A percentile compares a stretch with the other conserved stretches of the same genome.
Evolutionary conservation across 2,329 filamentous ascomycete species (phyloP).

Genomic region (Westerdykella sp.): DNA sequence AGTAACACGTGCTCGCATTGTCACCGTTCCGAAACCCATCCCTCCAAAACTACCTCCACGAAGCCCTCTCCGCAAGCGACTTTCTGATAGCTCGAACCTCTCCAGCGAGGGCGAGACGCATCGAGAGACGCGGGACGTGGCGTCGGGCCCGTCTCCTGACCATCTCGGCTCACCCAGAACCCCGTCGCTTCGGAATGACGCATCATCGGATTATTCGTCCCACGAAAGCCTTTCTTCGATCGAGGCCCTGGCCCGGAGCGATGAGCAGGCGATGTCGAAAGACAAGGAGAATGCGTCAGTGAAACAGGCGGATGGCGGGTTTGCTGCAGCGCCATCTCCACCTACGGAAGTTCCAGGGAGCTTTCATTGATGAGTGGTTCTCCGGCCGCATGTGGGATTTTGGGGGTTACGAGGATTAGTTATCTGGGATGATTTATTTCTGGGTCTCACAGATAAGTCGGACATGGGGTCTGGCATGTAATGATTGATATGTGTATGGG

Average conservation of each 20-base stretch:
- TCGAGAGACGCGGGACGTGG: slow-evolving; percentile 9
- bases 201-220: slow-evolving; percentile 26
- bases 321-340: slow-evolving; percentile 38
- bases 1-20: slow-evolving; percentile 70
- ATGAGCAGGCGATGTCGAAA: slow-evolving; percentile 22
- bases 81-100: slow-evolving; percentile 30
- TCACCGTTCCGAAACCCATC: slow-evolving; percentile 75
- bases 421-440: too few relatives aligned
- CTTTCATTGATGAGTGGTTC: slow-evolving; percentile 12
- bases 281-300: slow-evolving; percentile 12
- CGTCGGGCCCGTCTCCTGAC: slow-evolving; percentile 15
- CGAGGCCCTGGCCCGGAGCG: slow-evolving; percentile 13
- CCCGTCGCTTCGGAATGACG: slow-evolving; percentile 29
- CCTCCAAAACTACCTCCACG: slow-evolving; percentile 72
- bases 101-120: slow-evolving; percentile 14
- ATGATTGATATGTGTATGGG: too few relatives aligned
- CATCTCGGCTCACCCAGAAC: slow-evolving; percentile 26
- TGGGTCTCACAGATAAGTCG: too few relatives aligned
- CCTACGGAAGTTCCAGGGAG: slow-evolving; percentile 28
- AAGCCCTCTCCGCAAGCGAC: slow-evolving; percentile 55
- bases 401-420: neutral
- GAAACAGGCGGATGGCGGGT: slow-evolving; percentile 34
- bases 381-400: neutral
- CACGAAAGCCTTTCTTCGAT: slow-evolving; percentile 24
- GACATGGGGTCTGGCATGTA: too few relatives aligned